phyloP scores from a whole-genome alignment of 192 early-diverging fungal species.

The Diversispora eburnea region DNA sequence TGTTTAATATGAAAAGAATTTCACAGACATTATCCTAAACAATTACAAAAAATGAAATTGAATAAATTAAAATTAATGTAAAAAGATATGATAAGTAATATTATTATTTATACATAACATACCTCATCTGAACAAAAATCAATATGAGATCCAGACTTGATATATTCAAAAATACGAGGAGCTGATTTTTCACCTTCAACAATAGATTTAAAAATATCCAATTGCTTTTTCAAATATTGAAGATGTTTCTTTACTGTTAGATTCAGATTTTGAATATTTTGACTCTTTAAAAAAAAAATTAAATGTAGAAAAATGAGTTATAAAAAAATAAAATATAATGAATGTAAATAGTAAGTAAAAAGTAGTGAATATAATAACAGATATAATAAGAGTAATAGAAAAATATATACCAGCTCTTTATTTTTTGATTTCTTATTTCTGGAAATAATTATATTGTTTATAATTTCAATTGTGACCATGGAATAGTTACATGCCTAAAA shows the following conservation, averaged over 20 bases:
- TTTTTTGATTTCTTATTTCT: slow-evolving; percentile 14
- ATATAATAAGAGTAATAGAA: not conserved
- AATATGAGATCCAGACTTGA: not conserved
- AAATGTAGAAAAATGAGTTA: not conserved
- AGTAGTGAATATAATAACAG: not conserved
- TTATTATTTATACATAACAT: not conserved
- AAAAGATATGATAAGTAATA: not conserved
- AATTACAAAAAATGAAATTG: not conserved
- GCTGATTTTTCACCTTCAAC: not conserved
- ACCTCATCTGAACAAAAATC: not conserved
- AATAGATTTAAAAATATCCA: not conserved
- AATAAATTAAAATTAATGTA: not conserved
- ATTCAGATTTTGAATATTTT: not conserved
- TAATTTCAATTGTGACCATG: not conserved
- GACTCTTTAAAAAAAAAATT: not conserved
- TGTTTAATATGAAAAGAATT: no score
- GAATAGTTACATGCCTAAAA: slow-evolving; percentile 14
- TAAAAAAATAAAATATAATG: not conserved
- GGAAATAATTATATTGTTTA: not conserved
- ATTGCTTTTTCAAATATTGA: not conserved
- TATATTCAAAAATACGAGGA: not conserved
- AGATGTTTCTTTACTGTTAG: not conserved
- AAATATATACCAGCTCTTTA: slow-evolving; percentile 16
- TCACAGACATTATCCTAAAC: no score
- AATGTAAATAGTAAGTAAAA: no score